These are phyloP conservation scores for Didymosphaeria variabile DNA, from an alignment of 2,329 filamentous ascomycete genomes.

Conservation along the genomic window DNA sequence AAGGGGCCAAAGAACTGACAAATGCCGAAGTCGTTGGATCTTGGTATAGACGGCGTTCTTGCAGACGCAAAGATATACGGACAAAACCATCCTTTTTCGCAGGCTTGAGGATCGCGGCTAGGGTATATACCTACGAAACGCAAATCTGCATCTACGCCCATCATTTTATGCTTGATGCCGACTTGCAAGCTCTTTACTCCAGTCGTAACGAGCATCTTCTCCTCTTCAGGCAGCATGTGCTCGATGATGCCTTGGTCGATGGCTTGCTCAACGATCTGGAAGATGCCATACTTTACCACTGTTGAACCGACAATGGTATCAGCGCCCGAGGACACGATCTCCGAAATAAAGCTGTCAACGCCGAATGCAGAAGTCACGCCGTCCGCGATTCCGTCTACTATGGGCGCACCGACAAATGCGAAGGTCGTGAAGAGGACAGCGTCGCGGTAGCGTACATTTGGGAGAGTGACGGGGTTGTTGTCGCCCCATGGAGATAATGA, in stretches of 20 bases:
- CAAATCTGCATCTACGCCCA: slow-evolving; percentile 52
- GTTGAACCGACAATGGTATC: slow-evolving; percentile 38
- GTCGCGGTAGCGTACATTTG: slow-evolving; percentile 51
- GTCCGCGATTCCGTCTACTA: slow-evolving; percentile 43
- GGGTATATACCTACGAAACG: slow-evolving; percentile 41
- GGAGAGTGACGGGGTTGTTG: slow-evolving; percentile 51
- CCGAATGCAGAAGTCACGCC: slow-evolving; percentile 42
- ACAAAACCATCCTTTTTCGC: slow-evolving; percentile 51
- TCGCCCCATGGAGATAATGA: slow-evolving; percentile 50
- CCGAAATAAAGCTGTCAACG: slow-evolving; percentile 46
- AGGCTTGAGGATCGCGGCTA: slow-evolving; percentile 31
- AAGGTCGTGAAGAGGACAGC: slow-evolving; percentile 51
- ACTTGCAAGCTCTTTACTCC: slow-evolving; percentile 49
- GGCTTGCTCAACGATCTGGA: slow-evolving; percentile 52
- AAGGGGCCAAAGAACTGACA: slow-evolving; percentile 51
- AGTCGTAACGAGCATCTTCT: slow-evolving; percentile 49
- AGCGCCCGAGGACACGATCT: slow-evolving; percentile 43
- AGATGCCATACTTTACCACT: slow-evolving; percentile 46
- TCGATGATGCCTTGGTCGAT: slow-evolving; percentile 51
- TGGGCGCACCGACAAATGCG: slow-evolving; percentile 45
- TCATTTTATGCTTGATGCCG: slow-evolving; percentile 51
- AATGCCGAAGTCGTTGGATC: slow-evolving; percentile 48
- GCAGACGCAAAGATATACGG: slow-evolving; percentile 49
- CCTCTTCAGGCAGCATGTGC: slow-evolving; percentile 50
- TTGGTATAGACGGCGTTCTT: slow-evolving; percentile 42